Evolutionary conservation across 139 green algal genomes (phyloP).

Genomic region (Spirogloea muscicola): DNA sequence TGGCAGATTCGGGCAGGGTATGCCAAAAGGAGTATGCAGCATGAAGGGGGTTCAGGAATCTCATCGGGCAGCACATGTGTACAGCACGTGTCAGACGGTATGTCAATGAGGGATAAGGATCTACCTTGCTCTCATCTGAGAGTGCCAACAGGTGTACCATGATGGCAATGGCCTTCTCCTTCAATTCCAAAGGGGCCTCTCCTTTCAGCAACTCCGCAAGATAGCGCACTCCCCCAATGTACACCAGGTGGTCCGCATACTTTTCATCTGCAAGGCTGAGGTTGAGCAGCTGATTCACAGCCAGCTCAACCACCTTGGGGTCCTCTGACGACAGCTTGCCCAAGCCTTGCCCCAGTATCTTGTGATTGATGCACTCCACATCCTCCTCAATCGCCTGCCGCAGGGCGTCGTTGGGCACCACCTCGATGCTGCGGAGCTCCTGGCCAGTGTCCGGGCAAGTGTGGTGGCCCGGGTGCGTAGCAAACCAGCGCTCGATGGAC

Average conservation of each 20-base stretch:
- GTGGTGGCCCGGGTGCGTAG: conserved; percentile 20
- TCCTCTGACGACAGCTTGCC: not conserved
- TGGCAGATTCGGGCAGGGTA: not conserved
- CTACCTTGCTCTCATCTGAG: not conserved
- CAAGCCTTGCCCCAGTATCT: conserved; percentile 1
- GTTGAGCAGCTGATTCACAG: conserved; percentile 14
- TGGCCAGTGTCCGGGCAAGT: conserved; percentile 21
- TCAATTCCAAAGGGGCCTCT: no score
- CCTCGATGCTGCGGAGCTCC: conserved; percentile 8
- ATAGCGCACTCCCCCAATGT: conserved; percentile 9
- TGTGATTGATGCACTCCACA: conserved; percentile 1
- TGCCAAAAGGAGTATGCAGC: not conserved
- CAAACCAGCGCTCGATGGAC: conserved; percentile 40
- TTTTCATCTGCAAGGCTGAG: conserved; percentile 5
- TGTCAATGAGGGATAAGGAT: not conserved
- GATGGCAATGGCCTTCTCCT: conserved; percentile 1
- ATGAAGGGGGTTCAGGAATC: not conserved
- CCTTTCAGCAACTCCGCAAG: conserved; percentile 11
- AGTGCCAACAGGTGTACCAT: not conserved
- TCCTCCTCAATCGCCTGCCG: conserved; percentile 25
- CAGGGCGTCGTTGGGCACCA: conserved; percentile 10
- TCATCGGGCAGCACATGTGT: not conserved
- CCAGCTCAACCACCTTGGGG: conserved; percentile 23
- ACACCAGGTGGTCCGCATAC: conserved; percentile 14
- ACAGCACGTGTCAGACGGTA: not conserved